Percentiles rank a stretch among this genome's conserved stretches.
Conservation (phyloP, 371 early-diverging fungal genomes). For the Mucor ambiguus region DNA sequence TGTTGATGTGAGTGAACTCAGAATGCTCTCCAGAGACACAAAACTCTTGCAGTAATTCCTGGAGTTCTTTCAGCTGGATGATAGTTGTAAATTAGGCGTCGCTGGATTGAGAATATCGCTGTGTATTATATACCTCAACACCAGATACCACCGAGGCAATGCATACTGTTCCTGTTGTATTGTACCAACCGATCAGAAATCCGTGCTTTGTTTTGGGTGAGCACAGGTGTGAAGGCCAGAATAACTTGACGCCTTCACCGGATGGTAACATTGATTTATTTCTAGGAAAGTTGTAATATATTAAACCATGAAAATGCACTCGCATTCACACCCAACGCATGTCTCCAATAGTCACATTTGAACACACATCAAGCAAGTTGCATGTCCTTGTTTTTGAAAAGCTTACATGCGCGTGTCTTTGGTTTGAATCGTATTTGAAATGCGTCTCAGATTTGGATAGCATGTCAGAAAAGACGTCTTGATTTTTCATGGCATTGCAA, state of each 20-base stretch:
- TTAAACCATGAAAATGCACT: neutral
- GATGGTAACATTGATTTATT: slow-evolving; percentile 9
- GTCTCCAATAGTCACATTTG: slow-evolving; percentile 3
- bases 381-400: neutral
- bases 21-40: slow-evolving; percentile 31
- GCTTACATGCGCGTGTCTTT: neutral
- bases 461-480: neutral
- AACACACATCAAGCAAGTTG: neutral
- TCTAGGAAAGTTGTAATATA: neutral
- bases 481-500: neutral
- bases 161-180: slow-evolving; percentile 30
- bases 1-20: slow-evolving; percentile 38
- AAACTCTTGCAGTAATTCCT: slow-evolving; percentile 29
- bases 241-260: slow-evolving; percentile 40
- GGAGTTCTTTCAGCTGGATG: slow-evolving; percentile 32
- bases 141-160: slow-evolving; percentile 41
- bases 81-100: neutral
- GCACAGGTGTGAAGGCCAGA: slow-evolving; percentile 53
- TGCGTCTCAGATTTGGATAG: neutral
- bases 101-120: neutral
- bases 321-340: neutral
- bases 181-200: slow-evolving; percentile 49
- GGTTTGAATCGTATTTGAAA: neutral
- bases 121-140: slow-evolving; percentile 25
- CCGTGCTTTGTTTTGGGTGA: slow-evolving; percentile 33